Evolutionary conservation across 2,329 filamentous ascomycete genomes (phyloP).

Genomic region (Nemania abortiva): DNA sequence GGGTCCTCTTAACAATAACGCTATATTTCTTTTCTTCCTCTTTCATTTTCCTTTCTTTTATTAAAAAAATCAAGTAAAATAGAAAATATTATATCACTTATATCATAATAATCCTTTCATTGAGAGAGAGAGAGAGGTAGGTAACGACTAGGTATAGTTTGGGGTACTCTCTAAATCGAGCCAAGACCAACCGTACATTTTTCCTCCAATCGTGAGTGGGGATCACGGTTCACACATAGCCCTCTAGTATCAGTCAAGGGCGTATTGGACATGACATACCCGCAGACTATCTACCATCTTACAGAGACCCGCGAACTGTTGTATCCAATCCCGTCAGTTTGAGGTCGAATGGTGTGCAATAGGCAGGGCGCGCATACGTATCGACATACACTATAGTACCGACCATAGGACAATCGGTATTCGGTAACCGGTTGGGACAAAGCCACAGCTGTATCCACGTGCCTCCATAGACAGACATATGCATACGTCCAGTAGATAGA

Average conservation of each 20-base stretch:
- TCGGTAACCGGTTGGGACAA: neutral
- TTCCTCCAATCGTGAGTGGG: slow-evolving; percentile 22
- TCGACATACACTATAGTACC: neutral
- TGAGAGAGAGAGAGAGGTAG: too few relatives aligned
- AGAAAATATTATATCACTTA: too few relatives aligned
- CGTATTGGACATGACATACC: neutral
- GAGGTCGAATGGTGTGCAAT: neutral
- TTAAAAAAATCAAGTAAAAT: too few relatives aligned
- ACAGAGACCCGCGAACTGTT: neutral
- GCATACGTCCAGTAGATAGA: neutral
- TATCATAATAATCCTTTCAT: too few relatives aligned
- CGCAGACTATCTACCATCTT: neutral
- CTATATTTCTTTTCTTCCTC: too few relatives aligned
- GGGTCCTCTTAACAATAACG: too few relatives aligned
- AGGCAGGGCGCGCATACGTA: neutral
- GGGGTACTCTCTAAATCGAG: slow-evolving; percentile 7
- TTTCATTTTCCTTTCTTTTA: too few relatives aligned
- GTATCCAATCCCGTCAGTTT: slow-evolving; percentile 5
- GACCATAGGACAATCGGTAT: neutral
- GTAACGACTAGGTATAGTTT: too few relatives aligned
- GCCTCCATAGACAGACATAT: neutral
- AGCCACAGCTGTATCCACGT: neutral
- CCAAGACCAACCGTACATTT: slow-evolving; percentile 21
- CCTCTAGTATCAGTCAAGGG: slow-evolving; percentile 19
- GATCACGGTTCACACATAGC: neutral